phyloP scores from a whole-genome alignment of 805 yeast genomes.

The Saccharomycopsis olivae region DNA sequence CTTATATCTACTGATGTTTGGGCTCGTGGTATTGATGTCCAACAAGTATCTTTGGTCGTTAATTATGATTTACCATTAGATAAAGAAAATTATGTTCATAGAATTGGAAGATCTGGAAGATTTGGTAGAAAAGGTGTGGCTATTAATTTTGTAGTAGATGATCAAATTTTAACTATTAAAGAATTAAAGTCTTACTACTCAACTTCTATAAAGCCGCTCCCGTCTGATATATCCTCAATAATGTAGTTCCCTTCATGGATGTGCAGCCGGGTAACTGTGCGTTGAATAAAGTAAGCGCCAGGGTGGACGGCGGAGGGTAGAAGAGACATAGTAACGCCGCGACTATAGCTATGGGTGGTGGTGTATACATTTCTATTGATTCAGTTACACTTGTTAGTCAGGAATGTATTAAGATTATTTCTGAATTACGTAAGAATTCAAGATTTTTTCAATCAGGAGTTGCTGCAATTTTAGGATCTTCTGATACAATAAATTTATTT shows the following conservation, averaged over 20 bases:
- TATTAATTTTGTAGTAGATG: conserved; percentile 80
- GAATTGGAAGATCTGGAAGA: conserved; percentile 98
- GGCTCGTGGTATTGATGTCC: conserved; percentile 98
- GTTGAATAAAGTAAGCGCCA: too few relatives aligned
- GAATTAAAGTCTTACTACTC: conserved; percentile 80
- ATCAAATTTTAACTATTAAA: conserved; percentile 63
- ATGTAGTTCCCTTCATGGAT: too few relatives aligned
- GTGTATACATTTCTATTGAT: conserved; percentile 48
- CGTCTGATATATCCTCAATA: too few relatives aligned
- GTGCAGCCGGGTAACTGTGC: too few relatives aligned
- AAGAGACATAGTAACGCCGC: too few relatives aligned
- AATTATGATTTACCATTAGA: conserved; percentile 88
- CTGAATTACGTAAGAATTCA: conserved; percentile 83
- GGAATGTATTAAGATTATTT: conserved; percentile 77
- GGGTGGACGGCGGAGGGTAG: too few relatives aligned
- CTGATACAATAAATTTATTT: conserved; percentile 40
- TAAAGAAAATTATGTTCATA: conserved; percentile 90
- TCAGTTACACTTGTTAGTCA: conserved; percentile 75
- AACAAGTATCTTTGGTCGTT: conserved; percentile 90
- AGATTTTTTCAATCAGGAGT: conserved; percentile 71
- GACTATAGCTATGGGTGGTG: too few relatives aligned
- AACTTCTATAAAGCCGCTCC: too few relatives aligned
- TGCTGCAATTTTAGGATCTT: conserved; percentile 72
- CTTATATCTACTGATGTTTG: conserved; percentile 89
- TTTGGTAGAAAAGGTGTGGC: conserved; percentile 99